Evolutionary conservation across 1,284 basidiomycete species (phyloP).

Genomic region (Irpex sp.): DNA sequence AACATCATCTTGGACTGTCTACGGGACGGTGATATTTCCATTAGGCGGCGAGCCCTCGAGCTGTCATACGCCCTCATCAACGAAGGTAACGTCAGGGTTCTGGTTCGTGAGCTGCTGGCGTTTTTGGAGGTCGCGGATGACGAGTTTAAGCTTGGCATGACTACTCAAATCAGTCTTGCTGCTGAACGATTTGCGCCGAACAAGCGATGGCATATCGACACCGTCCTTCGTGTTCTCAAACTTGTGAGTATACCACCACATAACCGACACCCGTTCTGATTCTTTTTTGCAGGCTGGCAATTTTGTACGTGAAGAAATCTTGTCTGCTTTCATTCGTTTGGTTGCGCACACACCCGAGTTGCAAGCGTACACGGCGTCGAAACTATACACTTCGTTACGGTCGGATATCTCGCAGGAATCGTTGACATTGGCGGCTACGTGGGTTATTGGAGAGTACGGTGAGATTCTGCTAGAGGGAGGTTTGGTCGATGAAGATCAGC

Average conservation of each 20-base stretch:
- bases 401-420: slow-evolving; percentile 96
- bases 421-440: slow-evolving; percentile 88
- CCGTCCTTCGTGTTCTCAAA: slow-evolving; percentile 89
- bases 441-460: slow-evolving; percentile 97
- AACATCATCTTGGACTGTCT: slow-evolving; percentile 98
- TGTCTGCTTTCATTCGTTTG: slow-evolving; percentile 93
- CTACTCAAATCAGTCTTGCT: slow-evolving; percentile 94
- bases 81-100: slow-evolving; percentile 89
- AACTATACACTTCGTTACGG: slow-evolving; percentile 85
- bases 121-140: slow-evolving; percentile 99
- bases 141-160: slow-evolving; percentile 98
- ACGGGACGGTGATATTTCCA: slow-evolving; percentile 98
- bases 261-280: not conserved
- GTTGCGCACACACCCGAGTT: slow-evolving; percentile 97
- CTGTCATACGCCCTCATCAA: slow-evolving; percentile 98
- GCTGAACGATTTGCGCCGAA: slow-evolving; percentile 98
- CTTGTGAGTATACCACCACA: slow-evolving; percentile 54
- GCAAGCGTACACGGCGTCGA: slow-evolving; percentile 94
- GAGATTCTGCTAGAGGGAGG: slow-evolving; percentile 88
- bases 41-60: slow-evolving; percentile 93
- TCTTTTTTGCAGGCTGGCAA: slow-evolving; percentile 79
- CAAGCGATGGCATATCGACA: slow-evolving; percentile 99
- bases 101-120: slow-evolving; percentile 90
- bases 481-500: slow-evolving; percentile 83
- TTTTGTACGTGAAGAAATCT: slow-evolving; percentile 95